A percentile compares a stretch with the other conserved stretches of the same genome.
Conservation (phyloP, 1,139 yeast genomes). For the Candida sanyaensis region DNA sequence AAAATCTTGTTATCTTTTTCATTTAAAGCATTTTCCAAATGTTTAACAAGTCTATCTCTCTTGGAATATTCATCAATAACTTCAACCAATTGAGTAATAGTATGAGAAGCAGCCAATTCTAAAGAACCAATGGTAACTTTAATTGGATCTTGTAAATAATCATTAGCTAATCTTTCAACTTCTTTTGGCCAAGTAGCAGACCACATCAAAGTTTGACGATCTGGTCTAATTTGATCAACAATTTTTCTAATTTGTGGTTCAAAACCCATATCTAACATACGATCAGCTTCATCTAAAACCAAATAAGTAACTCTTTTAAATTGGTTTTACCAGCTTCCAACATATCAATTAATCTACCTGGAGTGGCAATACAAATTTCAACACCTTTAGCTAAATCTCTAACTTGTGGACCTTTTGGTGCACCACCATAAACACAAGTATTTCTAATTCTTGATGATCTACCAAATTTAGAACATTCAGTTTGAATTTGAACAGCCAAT, state of each 20-base stretch:
- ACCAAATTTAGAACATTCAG: constrained; percentile 95
- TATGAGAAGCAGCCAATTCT: constrained; percentile 95
- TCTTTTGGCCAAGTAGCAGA: constrained; percentile 99
- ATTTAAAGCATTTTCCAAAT: constrained; percentile 81
- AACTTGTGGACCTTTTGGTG: constrained; percentile 95
- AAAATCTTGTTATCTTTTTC: constrained; percentile 77
- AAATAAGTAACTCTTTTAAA: constrained; percentile 93
- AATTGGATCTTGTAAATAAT: constrained; percentile 87
- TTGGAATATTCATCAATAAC: constrained; percentile 90
- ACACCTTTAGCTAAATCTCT: constrained; percentile 95
- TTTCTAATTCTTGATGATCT: constrained; percentile 89
- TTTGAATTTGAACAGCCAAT: constrained; percentile 95
- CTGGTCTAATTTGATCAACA: constrained; percentile 94
- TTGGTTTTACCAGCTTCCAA: constrained; percentile 93
- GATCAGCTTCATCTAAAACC: constrained; percentile 95
- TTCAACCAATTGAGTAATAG: constrained; percentile 90
- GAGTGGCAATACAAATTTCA: constrained; percentile 95
- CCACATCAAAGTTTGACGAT: constrained; percentile 99
- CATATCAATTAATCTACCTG: constrained; percentile 98
- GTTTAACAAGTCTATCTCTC: constrained; percentile 83
- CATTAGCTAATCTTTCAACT: constrained; percentile 89
- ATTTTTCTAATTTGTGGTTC: constrained; percentile 96
- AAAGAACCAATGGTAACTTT: constrained; percentile 96
- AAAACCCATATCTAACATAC: constrained; percentile 97
- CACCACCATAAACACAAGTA: constrained; percentile 99